A percentile compares a stretch with the other conserved stretches of the same genome.
Evolutionary conservation across 164 flowering plant genomes (phyloP).

Genomic region (Magnolia officinalis): DNA sequence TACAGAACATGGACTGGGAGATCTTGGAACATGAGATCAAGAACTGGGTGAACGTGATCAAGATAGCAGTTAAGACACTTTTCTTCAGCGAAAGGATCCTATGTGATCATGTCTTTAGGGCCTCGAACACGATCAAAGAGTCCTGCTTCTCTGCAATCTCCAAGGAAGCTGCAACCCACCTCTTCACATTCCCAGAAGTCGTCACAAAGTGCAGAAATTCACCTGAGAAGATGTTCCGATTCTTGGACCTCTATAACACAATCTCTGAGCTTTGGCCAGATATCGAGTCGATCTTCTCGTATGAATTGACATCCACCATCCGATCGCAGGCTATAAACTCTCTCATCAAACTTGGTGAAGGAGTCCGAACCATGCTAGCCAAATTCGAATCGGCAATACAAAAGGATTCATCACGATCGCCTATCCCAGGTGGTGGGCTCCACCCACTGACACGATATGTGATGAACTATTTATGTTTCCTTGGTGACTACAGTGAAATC

Average conservation of each 20-base stretch:
- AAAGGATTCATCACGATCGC: constrained; percentile 43
- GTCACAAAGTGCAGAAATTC: constrained; percentile 43
- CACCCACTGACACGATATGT: constrained; percentile 48
- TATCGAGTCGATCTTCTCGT: constrained; percentile 54
- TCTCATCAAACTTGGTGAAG: constrained; percentile 38
- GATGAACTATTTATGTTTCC: constrained; percentile 48
- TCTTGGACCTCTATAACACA: constrained; percentile 53
- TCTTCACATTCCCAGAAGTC: constrained; percentile 53
- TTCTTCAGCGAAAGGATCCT: constrained; percentile 65
- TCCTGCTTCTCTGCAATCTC: constrained; percentile 56
- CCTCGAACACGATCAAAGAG: constrained; percentile 45
- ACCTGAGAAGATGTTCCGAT: constrained; percentile 51
- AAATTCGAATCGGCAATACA: constrained; percentile 53
- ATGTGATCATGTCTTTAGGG: constrained; percentile 56
- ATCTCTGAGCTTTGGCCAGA: constrained; percentile 46
- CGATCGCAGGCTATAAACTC: constrained; percentile 44
- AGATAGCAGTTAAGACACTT: constrained; percentile 46
- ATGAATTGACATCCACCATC: constrained; percentile 36
- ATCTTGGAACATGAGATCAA: constrained; percentile 52
- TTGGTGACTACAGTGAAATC: constrained; percentile 43
- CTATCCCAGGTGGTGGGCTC: constrained; percentile 46
- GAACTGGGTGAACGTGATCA: constrained; percentile 55
- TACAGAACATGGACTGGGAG: constrained; percentile 55
- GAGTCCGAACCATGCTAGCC: constrained; percentile 29
- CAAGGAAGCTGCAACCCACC: constrained; percentile 40